phyloP scores from a whole-genome alignment of 768 basidiomycete genomes.

The Pleurotus tuoliensis region DNA sequence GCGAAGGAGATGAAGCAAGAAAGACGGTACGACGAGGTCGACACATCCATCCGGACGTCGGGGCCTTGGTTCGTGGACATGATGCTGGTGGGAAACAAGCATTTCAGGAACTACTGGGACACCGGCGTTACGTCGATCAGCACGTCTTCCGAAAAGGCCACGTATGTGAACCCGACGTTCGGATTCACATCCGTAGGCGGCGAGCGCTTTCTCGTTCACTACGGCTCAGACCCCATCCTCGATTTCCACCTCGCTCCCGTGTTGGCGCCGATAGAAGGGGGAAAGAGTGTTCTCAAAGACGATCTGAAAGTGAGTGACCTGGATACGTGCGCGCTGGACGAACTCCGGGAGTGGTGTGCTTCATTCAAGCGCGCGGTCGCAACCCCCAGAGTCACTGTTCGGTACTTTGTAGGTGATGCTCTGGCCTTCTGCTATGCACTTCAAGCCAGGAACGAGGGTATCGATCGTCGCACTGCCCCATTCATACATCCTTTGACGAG shows the following conservation, averaged over 20 bases:
- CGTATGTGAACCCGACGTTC: slow-evolving; percentile 42
- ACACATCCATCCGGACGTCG: slow-evolving; percentile 24
- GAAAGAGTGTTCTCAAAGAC: slow-evolving; percentile 1
- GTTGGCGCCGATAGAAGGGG: slow-evolving; percentile 17
- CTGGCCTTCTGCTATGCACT: slow-evolving; percentile 35
- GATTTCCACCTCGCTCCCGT: slow-evolving; percentile 38
- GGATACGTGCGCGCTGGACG: slow-evolving; percentile 22
- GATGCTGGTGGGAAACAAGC: slow-evolving; percentile 12
- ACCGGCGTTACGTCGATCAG: slow-evolving; percentile 31
- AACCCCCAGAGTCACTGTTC: slow-evolving; percentile 22
- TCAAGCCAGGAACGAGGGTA: slow-evolving; percentile 20
- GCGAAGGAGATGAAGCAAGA: slow-evolving; percentile 15
- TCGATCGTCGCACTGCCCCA: slow-evolving; percentile 7
- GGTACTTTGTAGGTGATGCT: slow-evolving; percentile 39
- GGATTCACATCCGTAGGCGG: slow-evolving; percentile 33
- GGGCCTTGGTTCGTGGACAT: slow-evolving; percentile 29
- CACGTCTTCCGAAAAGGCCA: slow-evolving; percentile 16
- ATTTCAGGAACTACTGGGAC: slow-evolving; percentile 34
- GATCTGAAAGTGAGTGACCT: slow-evolving; percentile 17
- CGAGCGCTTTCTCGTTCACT: slow-evolving; percentile 35
- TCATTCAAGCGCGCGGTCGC: slow-evolving; percentile 26
- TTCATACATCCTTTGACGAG: slow-evolving; percentile 33
- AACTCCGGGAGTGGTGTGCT: slow-evolving; percentile 32
- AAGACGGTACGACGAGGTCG: not conserved
- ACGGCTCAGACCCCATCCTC: slow-evolving; percentile 38